phyloP scores from a whole-genome alignment of 352 stramenopile species.

The Globisporangium yorkense region DNA sequence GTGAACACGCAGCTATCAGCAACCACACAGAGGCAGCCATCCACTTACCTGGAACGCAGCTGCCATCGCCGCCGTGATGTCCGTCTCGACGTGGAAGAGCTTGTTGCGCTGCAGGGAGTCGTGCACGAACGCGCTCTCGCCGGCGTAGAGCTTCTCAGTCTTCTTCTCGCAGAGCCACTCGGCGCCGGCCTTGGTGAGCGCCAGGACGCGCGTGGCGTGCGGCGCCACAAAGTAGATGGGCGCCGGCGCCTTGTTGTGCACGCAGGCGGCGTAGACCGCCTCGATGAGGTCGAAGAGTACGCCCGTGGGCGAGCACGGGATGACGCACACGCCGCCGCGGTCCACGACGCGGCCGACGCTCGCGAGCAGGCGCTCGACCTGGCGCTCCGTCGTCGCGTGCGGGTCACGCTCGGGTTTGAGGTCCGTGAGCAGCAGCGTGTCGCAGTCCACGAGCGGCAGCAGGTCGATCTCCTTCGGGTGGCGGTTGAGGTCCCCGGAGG shows the following conservation, averaged over 20 bases:
- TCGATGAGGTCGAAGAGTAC: slow-evolving; percentile 80
- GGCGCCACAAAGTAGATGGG: slow-evolving; percentile 70
- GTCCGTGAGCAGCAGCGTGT: slow-evolving; percentile 73
- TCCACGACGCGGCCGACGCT: slow-evolving; percentile 54
- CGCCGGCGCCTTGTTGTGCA: slow-evolving; percentile 39
- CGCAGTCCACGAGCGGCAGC: slow-evolving; percentile 63
- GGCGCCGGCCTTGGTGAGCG: slow-evolving; percentile 45
- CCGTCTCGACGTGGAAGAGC: slow-evolving; percentile 35
- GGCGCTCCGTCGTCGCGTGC: slow-evolving; percentile 59
- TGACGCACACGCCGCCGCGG: slow-evolving; percentile 59
- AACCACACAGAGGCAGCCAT: neutral
- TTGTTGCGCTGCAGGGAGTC: slow-evolving; percentile 45
- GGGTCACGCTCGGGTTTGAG: slow-evolving; percentile 70
- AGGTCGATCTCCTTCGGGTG: slow-evolving; percentile 82
- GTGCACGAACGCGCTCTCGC: slow-evolving; percentile 67
- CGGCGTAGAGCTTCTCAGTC: slow-evolving; percentile 65
- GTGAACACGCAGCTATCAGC: neutral
- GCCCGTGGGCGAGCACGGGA: slow-evolving; percentile 52
- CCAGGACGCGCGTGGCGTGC: slow-evolving; percentile 36
- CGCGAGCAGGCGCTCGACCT: slow-evolving; percentile 63
- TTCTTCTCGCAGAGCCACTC: slow-evolving; percentile 87
- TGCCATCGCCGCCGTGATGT: slow-evolving; percentile 35
- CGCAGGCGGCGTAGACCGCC: slow-evolving; percentile 44
- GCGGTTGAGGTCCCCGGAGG: slow-evolving; percentile 78
- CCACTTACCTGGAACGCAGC: slow-evolving; percentile 48